Base-by-base conservation (phyloP, 1,284 basidiomycete genomes). In the Peniophora sp. region DNA sequence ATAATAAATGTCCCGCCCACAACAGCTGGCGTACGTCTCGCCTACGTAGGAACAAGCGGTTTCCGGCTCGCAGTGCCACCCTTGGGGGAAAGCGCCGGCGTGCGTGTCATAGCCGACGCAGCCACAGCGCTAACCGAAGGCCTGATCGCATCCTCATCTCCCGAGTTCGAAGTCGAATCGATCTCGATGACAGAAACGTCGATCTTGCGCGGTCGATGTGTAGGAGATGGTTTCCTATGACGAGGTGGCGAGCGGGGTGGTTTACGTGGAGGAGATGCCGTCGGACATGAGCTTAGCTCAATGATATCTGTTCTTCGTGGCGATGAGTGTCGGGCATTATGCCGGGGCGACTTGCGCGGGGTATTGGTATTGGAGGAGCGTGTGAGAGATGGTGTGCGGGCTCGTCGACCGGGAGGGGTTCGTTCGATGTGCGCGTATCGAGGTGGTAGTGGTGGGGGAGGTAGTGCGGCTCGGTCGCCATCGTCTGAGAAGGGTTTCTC, bases 201-300 rank as follows among this genome's bases (percentile, higher is more conserved):
- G 2, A 32, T 5, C 36, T 39, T 35, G 17, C 24, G 73, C 68
- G 15, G 62, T 77, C 22, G 72, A 22, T 22, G 43, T 20, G 22
- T 15, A 76, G 59, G 67, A 64, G 34, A 5, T n/a, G 27, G 27
- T 32, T 12, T 32, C 27, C 27, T 32, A n/a, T n/a, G 27, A 5
- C 27, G 27, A 5, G 27, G 27, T 12, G 27, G 27, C 27, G 27
- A 45, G 17, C 43, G 43, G 22, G 20, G 17, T n/a, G 6, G 9
- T 45, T 8, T 15, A n/a, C 14, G n/a, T 45, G 43, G 43, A 5
- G 12, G 23, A 14, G 43, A 15, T 3, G 8, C 6, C 9, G 20
- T 45, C 22, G n/a, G 39, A n/a, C 5, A 41, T 22, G 39, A 22
- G 39, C 15, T 17, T 8, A n/a, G 39, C n/a, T 23, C 43, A 22